phyloP scores from a whole-genome alignment of 352 stramenopile species.

The Phytophthora tentaculata region DNA sequence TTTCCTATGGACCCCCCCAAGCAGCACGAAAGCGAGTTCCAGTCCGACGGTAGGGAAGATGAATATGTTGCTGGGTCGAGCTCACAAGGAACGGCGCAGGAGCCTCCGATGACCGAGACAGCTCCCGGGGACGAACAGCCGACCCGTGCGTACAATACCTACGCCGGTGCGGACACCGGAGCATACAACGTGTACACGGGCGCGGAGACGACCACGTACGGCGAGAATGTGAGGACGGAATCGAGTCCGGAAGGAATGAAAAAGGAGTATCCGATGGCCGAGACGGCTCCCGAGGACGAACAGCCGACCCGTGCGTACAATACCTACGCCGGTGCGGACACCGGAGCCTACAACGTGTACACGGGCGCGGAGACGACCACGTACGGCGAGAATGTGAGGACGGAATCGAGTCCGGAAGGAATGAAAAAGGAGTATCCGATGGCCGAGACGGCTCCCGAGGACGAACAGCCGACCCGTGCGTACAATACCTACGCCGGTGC shows the following conservation, averaged over 20 bases:
- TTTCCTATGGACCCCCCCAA: background rate
- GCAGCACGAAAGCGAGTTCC: background rate
- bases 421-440: background rate
- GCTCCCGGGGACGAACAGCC: background rate
- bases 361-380: conserved; percentile 3
- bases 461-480: background rate
- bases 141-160: conserved; percentile 9
- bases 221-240: background rate
- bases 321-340: background rate
- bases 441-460: background rate
- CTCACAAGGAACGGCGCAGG: background rate
- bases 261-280: background rate
- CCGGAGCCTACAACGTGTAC: conserved; percentile 7
- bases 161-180: background rate
- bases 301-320: conserved; percentile 10
- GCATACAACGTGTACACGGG: conserved; percentile 11
- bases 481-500: conserved; percentile 7
- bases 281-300: background rate
- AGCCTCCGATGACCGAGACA: background rate
- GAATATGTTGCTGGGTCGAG: background rate
- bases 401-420: background rate
- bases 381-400: background rate
- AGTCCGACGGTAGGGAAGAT: background rate
- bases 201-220: conserved; percentile 7
- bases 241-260: background rate